Conservation (phyloP, 495 filamentous ascomycete genomes). For the Trichoderma asperelloides region DNA sequence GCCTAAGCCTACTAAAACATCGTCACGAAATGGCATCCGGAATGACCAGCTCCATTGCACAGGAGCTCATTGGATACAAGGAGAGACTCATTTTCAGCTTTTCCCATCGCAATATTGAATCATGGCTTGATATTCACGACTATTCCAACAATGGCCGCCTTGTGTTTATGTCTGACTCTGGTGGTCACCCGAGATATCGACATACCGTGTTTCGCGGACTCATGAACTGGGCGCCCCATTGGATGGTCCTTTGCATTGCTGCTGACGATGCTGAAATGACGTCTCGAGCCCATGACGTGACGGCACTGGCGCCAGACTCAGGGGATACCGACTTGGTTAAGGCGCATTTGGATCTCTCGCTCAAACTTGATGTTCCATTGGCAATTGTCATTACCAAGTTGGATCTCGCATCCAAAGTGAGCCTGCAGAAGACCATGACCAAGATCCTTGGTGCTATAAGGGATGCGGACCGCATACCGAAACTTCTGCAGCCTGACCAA, state of each 20-base stretch:
- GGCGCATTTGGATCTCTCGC: slow-evolving; percentile 78
- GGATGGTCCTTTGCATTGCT: slow-evolving; percentile 79
- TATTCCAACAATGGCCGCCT: slow-evolving; percentile 65
- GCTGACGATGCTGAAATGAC: slow-evolving; percentile 56
- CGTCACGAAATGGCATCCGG: slow-evolving; percentile 90
- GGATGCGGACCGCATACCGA: slow-evolving; percentile 59
- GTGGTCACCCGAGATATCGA: slow-evolving; percentile 78
- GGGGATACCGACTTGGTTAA: slow-evolving; percentile 55
- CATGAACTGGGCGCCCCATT: slow-evolving; percentile 94
- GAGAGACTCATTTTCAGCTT: slow-evolving; percentile 72
- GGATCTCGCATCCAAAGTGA: slow-evolving; percentile 68
- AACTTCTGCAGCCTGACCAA: slow-evolving; percentile 49
- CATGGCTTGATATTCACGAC: slow-evolving; percentile 88
- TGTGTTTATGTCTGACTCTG: slow-evolving; percentile 82
- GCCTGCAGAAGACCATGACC: slow-evolving; percentile 57
- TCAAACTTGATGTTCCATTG: slow-evolving; percentile 65
- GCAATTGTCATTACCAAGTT: slow-evolving; percentile 83
- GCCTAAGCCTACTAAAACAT: slow-evolving; percentile 82
- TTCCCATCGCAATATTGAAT: slow-evolving; percentile 73
- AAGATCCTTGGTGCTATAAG: slow-evolving; percentile 74
- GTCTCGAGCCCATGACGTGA: slow-evolving; percentile 19
- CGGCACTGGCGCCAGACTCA: slow-evolving; percentile 37
- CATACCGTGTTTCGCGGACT: slow-evolving; percentile 80
- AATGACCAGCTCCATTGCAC: slow-evolving; percentile 84
- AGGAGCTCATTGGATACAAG: slow-evolving; percentile 83